Evolutionary conservation across 495 filamentous ascomycete genomes (phyloP), one percentile per base, ranked within the genome.

Genomic region (Talaromyces nanjingensis): DNA sequence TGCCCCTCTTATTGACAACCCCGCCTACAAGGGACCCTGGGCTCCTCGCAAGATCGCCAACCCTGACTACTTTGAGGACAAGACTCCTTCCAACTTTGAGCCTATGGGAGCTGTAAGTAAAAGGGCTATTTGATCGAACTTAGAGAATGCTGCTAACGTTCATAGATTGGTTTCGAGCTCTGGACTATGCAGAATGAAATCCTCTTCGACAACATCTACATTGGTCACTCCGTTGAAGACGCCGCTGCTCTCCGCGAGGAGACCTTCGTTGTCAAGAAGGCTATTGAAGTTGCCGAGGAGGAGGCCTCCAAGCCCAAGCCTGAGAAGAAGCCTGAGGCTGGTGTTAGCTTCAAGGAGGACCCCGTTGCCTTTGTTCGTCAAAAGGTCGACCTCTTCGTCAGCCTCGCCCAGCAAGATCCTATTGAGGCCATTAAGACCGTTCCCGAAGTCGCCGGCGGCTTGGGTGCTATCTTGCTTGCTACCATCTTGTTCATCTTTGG

Each of bases 181-280:
- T 98, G 94, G 94, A 98, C 96, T 70, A 98, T 98, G 94, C 94
- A 97, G 74, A 96, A 88, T 77, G 90, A 97, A 76, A 97, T 98
- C 67, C 87, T 97, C 69, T 99, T 99, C 72, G 92, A 98, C 86
- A 99, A 99, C 87, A 92, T 99, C 84, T 99, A 98, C 86, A 89
- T 99, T 77, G 96, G 96, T 67, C 96, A 99, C 87, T 99, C 96
- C 53, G 76, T 91, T 68, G 91, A 90, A 73, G 96, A 99, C 68
- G 96, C 96, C 65, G 86, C 89, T 77, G 89, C 92, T 80, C 82
- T 99, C 68, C 89, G 93, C 75, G 78, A 90, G 58, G 91, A 96
- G 83, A 94, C 91, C 66, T 99, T 93, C 79, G 90, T 92, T 76
- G 79, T 93, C 78, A 99, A 99, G 89, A 81, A 87, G 75, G 80